Evolutionary conservation across 139 green algal genomes (phyloP).

Genomic region (Yamagishiella unicocca): DNA sequence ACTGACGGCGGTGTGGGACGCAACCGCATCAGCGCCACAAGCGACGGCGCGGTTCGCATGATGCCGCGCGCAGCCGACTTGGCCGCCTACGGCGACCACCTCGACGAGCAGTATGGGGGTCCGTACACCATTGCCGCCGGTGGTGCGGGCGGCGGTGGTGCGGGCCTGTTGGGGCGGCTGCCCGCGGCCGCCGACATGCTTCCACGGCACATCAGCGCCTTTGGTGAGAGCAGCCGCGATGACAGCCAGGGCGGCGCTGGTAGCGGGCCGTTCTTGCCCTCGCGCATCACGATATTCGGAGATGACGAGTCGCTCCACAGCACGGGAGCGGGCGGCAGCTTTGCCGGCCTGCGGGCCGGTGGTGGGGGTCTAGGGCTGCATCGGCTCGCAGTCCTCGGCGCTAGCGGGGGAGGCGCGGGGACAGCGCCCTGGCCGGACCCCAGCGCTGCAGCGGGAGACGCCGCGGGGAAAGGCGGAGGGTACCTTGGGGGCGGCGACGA

Average conservation of each 20-base stretch:
- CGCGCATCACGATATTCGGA: conserved; percentile 33
- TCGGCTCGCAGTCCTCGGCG: neutral
- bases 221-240: conserved; percentile 68
- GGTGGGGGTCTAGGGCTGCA: neutral
- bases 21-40: conserved; percentile 5
- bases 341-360: neutral
- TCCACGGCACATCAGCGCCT: conserved; percentile 76
- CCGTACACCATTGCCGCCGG: neutral
- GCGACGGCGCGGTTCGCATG: neutral
- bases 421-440: neutral
- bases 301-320: conserved; percentile 8
- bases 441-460: neutral
- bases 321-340: neutral
- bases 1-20: neutral
- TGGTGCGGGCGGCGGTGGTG: neutral
- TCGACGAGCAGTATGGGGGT: neutral
- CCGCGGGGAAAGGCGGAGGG: neutral
- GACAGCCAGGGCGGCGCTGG: conserved; percentile 27
- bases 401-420: neutral
- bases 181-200: conserved; percentile 43
- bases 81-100: neutral
- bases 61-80: neutral
- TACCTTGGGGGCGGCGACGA: neutral
- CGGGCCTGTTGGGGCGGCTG: neutral
- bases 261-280: conserved; percentile 48